Base-by-base conservation (phyloP, 1,139 yeast genomes). In the Blastobotrys petasosporus region DNA sequence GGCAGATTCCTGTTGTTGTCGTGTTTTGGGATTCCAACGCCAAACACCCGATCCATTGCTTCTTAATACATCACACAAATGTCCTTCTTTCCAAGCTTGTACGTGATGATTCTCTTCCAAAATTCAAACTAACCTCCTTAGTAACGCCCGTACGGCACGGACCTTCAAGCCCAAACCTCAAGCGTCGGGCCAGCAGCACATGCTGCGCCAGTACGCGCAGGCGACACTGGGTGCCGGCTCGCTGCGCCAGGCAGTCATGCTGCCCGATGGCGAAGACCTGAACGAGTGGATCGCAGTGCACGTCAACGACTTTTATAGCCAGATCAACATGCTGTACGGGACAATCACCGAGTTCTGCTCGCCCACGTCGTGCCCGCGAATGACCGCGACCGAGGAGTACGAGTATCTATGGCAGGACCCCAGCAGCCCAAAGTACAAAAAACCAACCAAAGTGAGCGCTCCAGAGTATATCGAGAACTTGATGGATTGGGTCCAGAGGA, bases 251-350 rank as follows among this genome's bases (percentile, higher is more conserved):
- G 98, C 97, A 0, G 97, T 92, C 16, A 83, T 84, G 60, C 71
- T 94, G 34, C 99, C 99, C 13, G 85, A 79, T 55, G 98, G 94
- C 52, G 98, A 92, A 64, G 95, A 87, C 59, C 62, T 80, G 44
- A 83, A 85, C 58, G 98, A 92, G 66, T 92, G 99, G 99, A 69
- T 92, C 45, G 98, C 98, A 0, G 94, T 90, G 13, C 96, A 92
- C 62, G 73, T 71, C 2, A 74, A 69, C 12, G 75, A 71, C 52
- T 92, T 92, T 62, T 92, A 85, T 68, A 90, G 90, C 63, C 99
- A 92, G 65, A 83, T 90, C 59, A 92, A 92, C 66, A 92, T 92
- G 98, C 72, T 92, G 6, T 92, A 92, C 60, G 97, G 97, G 10
- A 82, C 97, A 4, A 85, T 94, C 51, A 90, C 98, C 1, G 96